phyloP scores from a whole-genome alignment of 768 basidiomycete species.

The Cyathus striatus region DNA sequence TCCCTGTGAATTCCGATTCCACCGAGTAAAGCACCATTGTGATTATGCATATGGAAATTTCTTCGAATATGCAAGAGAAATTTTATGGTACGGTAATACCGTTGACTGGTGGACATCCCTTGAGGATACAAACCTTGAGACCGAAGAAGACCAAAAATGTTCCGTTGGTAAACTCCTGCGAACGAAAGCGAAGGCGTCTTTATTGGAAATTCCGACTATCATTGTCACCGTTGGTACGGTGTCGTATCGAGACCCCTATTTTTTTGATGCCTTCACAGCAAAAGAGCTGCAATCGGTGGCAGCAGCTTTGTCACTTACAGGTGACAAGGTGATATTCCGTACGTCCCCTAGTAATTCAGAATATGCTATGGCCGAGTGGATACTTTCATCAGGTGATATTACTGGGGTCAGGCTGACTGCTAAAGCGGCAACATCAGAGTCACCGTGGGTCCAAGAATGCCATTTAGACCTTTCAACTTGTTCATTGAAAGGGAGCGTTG shows the following conservation, averaged over 20 bases:
- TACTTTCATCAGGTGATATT: conserved; percentile 28
- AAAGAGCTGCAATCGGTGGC: conserved; percentile 26
- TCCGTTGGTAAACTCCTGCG: conserved; percentile 25
- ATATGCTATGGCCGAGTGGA: conserved; percentile 36
- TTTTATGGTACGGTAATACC: conserved; percentile 27
- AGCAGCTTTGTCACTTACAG: conserved; percentile 25
- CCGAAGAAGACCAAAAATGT: conserved; percentile 17
- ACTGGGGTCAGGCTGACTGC: conserved; percentile 29
- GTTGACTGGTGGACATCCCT: conserved; percentile 24
- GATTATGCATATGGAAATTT: conserved; percentile 35
- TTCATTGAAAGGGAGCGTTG: conserved; percentile 26
- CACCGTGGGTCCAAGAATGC: conserved; percentile 28
- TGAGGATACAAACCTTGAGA: conserved; percentile 31
- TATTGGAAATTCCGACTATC: conserved; percentile 26
- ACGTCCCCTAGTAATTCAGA: conserved; percentile 24
- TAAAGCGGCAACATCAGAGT: conserved; percentile 27
- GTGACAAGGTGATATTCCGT: conserved; percentile 28
- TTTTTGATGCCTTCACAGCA: conserved; percentile 31
- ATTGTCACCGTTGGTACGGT: conserved; percentile 30
- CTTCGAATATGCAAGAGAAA: conserved; percentile 23
- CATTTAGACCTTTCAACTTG: conserved; percentile 30
- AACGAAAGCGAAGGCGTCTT: conserved; percentile 26
- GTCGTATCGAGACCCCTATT: conserved; percentile 27
- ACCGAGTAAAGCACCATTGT: conserved; percentile 33
- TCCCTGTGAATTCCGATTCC: conserved; percentile 28